phyloP scores from a whole-genome alignment of 2,329 filamentous ascomycete genomes.

The Chrysoporthe puriensis region DNA sequence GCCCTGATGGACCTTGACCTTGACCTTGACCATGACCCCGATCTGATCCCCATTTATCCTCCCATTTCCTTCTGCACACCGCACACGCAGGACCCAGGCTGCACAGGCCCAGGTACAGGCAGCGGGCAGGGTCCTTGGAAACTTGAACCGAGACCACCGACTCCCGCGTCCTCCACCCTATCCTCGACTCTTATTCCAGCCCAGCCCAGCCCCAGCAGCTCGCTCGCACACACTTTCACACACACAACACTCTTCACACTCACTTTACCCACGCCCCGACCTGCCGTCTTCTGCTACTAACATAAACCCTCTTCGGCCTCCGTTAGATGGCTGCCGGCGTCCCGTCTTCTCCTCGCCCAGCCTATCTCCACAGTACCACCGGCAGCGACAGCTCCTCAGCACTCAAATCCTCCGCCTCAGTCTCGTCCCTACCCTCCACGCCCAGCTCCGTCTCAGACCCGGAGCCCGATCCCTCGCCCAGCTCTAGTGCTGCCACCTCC shows the following conservation, averaged over 20 bases:
- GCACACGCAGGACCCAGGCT: conserved; percentile 9
- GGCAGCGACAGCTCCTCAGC: conserved; percentile 12
- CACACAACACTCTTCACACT: too few species aligned
- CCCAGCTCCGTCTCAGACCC: conserved; percentile 7
- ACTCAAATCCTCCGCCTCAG: conserved; percentile 17
- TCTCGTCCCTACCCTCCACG: conserved; percentile 3
- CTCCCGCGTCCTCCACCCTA: too few species aligned
- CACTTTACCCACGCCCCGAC: background rate
- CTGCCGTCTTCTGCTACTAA: conserved; percentile 21
- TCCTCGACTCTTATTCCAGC: background rate
- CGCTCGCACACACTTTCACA: too few species aligned
- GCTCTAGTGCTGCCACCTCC: conserved; percentile 8
- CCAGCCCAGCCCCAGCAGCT: conserved; percentile 1
- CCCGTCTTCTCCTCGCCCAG: conserved; percentile 29
- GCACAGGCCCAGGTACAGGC: background rate
- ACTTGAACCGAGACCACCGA: too few species aligned
- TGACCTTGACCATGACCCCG: conserved; percentile 8
- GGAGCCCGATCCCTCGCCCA: conserved; percentile 16
- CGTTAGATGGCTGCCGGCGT: conserved; percentile 32
- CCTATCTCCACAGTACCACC: conserved; percentile 30
- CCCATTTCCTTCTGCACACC: conserved; percentile 5
- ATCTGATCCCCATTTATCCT: conserved; percentile 16
- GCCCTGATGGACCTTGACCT: conserved; percentile 1
- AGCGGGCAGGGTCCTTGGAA: background rate
- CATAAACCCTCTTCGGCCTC: conserved; percentile 20